Base-by-base conservation (phyloP, 306 rosid genomes). In the Cucumis hystrix region DNA sequence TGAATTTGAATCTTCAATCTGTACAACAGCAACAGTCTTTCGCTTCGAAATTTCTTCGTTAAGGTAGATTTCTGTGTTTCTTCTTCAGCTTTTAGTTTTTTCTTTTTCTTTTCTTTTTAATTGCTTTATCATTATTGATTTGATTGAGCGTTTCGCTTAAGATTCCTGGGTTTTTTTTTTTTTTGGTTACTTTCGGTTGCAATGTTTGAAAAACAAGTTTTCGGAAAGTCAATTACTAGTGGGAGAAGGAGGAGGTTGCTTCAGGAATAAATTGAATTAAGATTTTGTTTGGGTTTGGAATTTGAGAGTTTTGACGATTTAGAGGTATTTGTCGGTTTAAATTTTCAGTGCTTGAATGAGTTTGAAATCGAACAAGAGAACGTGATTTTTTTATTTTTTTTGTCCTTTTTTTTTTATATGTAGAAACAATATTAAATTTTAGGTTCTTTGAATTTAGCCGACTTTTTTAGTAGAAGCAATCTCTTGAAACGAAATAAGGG, bases 191-290 rank as follows among this genome's bases (percentile, higher is more conserved):
- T 57, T 37, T 74, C 60, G 67, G 67, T 20, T 75, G 55, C 67
- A 58, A 75, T 74, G 47, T 47, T 74, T 74, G 78, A 56, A 74
- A 74, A 74, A 18, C 64, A 74, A 55, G 78, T 74, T 74, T 55
- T 35, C 52, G 64, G 65, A 55, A 33, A 56, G 78, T 74, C 65
- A 74, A 52, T 55, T 74, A 17, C 16, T 74, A 71, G 58, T 25
- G 37, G 55, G 55, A 51, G 55, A 4, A 13, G n/a, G 9, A 72
- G 76, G 77, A 56, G 56, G 21, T 75, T 75, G 78, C 55, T 75
- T 75, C 55, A 6, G 52, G 51, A 75, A 37, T 68, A 75, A 52
- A 57, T 57, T 13, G 78, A 21, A n/a, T 75, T 37, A 20, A 40
- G 76, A 52, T 51, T 33, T 37, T 75, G 39, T 75, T 4, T 75